phyloP scores from a whole-genome alignment of 306 rosid genomes.

The Dicorynia guianensis region DNA sequence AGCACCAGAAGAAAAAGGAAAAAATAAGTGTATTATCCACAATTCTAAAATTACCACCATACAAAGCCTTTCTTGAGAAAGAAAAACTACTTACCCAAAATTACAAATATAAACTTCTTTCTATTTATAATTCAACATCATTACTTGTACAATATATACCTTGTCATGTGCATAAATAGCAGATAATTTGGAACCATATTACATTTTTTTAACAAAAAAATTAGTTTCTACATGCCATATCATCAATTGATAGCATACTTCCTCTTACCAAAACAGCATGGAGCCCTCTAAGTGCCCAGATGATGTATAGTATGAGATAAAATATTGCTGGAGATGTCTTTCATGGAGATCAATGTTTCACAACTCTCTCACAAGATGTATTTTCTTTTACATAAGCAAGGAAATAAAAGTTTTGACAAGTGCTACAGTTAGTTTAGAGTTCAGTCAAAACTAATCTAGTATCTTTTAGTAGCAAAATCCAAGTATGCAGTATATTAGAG shows the following conservation, averaged over 20 bases:
- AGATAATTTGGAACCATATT: background rate
- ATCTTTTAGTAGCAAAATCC: slow-evolving; percentile 7
- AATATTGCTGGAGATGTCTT: slow-evolving; percentile 1
- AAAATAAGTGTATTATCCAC: too few relatives aligned
- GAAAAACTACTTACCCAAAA: too few relatives aligned
- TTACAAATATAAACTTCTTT: too few relatives aligned
- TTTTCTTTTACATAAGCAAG: background rate
- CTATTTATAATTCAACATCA: too few relatives aligned
- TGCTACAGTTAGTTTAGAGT: slow-evolving; percentile 4
- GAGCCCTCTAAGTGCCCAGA: background rate
- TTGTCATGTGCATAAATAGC: background rate
- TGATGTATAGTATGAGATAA: background rate
- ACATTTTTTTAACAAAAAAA: background rate
- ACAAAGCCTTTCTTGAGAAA: too few relatives aligned
- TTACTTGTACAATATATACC: too few relatives aligned
- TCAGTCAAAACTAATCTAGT: background rate
- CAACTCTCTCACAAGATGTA: background rate
- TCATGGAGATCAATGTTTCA: background rate
- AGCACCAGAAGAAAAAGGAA: too few relatives aligned
- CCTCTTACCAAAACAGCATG: background rate
- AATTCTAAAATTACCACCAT: too few relatives aligned
- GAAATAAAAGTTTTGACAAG: slow-evolving; percentile 5
- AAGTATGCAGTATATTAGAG: background rate
- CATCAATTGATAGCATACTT: background rate
- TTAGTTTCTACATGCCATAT: background rate